Evolutionary conservation across 106 monocot genomes (phyloP).

Genomic region (Acorus gramineus): DNA sequence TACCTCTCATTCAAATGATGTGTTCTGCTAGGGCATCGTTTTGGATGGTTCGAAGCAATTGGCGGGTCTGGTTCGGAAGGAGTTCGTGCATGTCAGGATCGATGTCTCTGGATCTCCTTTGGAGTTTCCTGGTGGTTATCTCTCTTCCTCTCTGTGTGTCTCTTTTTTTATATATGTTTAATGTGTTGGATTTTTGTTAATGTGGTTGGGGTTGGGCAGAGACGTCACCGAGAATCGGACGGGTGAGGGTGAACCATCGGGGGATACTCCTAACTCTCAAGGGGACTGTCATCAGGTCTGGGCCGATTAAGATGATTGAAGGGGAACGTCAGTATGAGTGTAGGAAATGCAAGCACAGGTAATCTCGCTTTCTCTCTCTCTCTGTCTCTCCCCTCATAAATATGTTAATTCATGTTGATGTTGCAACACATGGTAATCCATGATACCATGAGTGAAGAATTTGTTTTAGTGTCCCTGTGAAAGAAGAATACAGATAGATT

Average conservation of each 20-base stretch:
- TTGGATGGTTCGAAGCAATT: conserved; percentile 32
- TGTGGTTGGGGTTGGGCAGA: conserved; percentile 20
- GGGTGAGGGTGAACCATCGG: conserved; percentile 74
- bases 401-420: neutral
- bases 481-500: too few relatives aligned
- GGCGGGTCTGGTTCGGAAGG: conserved; percentile 27
- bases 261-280: conserved; percentile 77
- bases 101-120: conserved; percentile 70
- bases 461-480: too few relatives aligned
- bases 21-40: conserved; percentile 24
- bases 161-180: neutral
- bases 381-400: too few relatives aligned
- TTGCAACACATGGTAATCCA: too few relatives aligned
- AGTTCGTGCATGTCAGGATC: conserved; percentile 73
- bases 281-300: conserved; percentile 85
- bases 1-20: neutral
- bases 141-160: neutral
- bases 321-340: conserved; percentile 78
- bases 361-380: conserved; percentile 12
- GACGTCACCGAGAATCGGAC: conserved; percentile 80
- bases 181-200: neutral
- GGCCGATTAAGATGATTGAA: conserved; percentile 90
- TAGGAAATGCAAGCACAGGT: conserved; percentile 77
- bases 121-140: conserved; percentile 63
- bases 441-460: too few relatives aligned